Conservation (phyloP, 306 rosid genomes). For the Phaseolus lunatus region DNA sequence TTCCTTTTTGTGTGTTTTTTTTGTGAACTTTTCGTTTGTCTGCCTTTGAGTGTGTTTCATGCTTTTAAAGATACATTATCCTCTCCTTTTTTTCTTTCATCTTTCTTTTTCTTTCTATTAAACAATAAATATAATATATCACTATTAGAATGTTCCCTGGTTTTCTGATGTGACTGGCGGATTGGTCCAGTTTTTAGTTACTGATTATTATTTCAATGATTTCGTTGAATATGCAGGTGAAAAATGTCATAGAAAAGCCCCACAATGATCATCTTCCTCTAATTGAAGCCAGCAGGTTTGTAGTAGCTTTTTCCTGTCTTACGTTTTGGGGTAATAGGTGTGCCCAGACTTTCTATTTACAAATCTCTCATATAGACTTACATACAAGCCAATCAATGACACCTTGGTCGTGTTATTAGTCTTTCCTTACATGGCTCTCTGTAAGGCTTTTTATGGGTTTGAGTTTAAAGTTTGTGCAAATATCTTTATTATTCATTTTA, state of each 20-base stretch:
- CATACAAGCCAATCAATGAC: slow-evolving; percentile 21
- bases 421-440: background rate
- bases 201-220: slow-evolving; percentile 31
- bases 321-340: slow-evolving; percentile 15
- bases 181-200: slow-evolving; percentile 16
- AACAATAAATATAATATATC: background rate
- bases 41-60: background rate
- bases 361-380: background rate
- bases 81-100: background rate
- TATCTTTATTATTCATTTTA: slow-evolving; percentile 10
- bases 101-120: background rate
- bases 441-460: background rate
- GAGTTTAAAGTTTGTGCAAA: slow-evolving; percentile 15
- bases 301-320: slow-evolving; percentile 32
- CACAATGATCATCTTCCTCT: slow-evolving; percentile 90
- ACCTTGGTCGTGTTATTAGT: background rate
- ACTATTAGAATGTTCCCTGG: background rate
- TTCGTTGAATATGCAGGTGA: slow-evolving; percentile 75
- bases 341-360: slow-evolving; percentile 26
- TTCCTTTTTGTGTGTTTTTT: background rate
- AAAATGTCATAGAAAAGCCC: slow-evolving; percentile 97
- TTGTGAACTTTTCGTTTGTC: background rate
- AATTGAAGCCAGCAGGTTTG: slow-evolving; percentile 97
- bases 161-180: background rate
- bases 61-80: slow-evolving; percentile 3